Evolutionary conservation across 1,284 basidiomycete genomes (phyloP).

Genomic region (Leccinum colubrinum): DNA sequence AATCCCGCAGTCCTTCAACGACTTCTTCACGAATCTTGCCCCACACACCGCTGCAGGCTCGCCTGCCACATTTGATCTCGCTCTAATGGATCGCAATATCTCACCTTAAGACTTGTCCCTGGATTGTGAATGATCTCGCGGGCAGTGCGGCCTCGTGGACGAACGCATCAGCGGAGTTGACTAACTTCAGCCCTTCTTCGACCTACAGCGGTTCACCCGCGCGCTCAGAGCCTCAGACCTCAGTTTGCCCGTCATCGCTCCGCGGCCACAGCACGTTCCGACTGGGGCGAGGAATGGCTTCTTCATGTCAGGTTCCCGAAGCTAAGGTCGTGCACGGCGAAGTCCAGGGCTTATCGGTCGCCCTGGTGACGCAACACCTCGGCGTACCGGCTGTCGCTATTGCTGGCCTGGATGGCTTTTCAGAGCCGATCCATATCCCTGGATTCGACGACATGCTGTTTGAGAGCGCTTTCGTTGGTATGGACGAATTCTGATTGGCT

Average conservation of each 20-base stretch:
- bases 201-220: too few relatives aligned
- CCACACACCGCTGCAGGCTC: conserved; percentile 17
- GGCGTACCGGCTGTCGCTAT: background rate
- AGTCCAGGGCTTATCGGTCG: background rate
- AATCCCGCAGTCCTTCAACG: conserved; percentile 19
- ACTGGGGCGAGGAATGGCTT: conserved; percentile 9
- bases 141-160: background rate
- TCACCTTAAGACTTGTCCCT: conserved; percentile 17
- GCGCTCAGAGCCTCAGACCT: too few relatives aligned
- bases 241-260: conserved; percentile 35
- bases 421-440: conserved; percentile 5
- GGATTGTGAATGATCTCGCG: conserved; percentile 6
- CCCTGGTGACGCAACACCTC: conserved; percentile 8
- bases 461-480: conserved; percentile 6
- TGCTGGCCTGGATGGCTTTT: conserved; percentile 8
- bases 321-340: conserved; percentile 4
- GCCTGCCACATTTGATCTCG: conserved; percentile 24
- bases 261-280: conserved; percentile 32
- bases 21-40: conserved; percentile 25
- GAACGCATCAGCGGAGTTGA: conserved; percentile 6
- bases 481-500: conserved; percentile 6
- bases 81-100: conserved; percentile 29
- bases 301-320: conserved; percentile 5
- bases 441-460: conserved; percentile 27
- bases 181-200: too few relatives aligned